Percentiles rank a stretch among this genome's conserved stretches.
phyloP scores from a whole-genome alignment of 208 protist species.

The Spongospora subterranea region DNA sequence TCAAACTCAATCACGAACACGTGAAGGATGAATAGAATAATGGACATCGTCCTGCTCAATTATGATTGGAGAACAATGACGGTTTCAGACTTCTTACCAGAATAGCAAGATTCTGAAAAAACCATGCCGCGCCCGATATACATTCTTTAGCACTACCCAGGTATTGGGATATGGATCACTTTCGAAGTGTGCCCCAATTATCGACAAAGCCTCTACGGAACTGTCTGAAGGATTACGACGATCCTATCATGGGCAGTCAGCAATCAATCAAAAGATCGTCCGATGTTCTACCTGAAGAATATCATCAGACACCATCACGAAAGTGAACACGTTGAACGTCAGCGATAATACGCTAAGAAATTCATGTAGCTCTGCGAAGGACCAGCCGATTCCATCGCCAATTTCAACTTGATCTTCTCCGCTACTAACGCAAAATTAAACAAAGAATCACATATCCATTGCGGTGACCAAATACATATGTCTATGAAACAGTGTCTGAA shows the following conservation, averaged over 20 bases:
- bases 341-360: slow-evolving; percentile 45
- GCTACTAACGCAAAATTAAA: neutral
- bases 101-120: neutral
- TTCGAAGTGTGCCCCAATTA: neutral
- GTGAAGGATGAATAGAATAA: neutral
- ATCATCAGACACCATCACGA: slow-evolving; percentile 50
- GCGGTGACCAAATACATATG: neutral
- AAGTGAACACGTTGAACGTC: slow-evolving; percentile 42
- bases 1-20: neutral
- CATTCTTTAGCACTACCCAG: neutral
- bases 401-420: slow-evolving; percentile 1
- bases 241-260: neutral
- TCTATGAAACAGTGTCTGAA: neutral
- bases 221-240: neutral
- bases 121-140: slow-evolving; percentile 6
- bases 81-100: neutral
- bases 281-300: neutral
- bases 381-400: neutral
- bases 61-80: neutral
- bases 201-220: neutral
- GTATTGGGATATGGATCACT: slow-evolving; percentile 41
- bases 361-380: slow-evolving; percentile 35
- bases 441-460: neutral
- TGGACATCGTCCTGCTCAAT: neutral
- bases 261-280: neutral